phyloP scores from a whole-genome alignment of 768 basidiomycete genomes.

The Daedaleopsis nitida region DNA sequence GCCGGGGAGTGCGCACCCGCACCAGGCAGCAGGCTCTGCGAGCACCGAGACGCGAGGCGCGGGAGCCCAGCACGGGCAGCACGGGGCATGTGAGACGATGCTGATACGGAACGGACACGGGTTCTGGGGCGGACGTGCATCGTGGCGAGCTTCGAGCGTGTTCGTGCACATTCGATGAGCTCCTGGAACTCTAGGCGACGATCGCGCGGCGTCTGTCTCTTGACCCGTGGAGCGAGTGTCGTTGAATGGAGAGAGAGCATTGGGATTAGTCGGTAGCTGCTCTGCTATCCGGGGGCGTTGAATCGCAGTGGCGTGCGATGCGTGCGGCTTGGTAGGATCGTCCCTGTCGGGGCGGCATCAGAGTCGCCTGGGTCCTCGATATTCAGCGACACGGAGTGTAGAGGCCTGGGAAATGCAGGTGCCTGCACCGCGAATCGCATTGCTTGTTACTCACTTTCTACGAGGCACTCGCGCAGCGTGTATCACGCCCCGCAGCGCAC shows the following conservation, averaged over 20 bases:
- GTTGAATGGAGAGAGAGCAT: background rate
- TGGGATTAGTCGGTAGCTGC: background rate
- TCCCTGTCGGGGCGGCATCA: background rate
- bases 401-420: background rate
- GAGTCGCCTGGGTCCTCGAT: background rate
- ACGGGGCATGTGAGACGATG: constrained; percentile 11
- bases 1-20: background rate
- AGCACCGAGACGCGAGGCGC: too few species aligned
- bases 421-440: background rate
- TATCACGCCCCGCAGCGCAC: background rate
- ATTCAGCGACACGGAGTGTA: background rate
- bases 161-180: constrained; percentile 10
- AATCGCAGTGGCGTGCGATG: too few species aligned
- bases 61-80: background rate
- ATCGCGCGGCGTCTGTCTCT: constrained; percentile 1
- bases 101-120: background rate
- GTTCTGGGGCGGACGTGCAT: background rate
- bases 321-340: too few species aligned
- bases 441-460: background rate
- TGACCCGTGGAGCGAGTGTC: background rate
- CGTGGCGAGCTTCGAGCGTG: constrained; percentile 6
- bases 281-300: too few species aligned
- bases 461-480: background rate
- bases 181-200: constrained; percentile 1
- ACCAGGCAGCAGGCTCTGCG: too few species aligned